These are phyloP conservation scores for Entrophospora sp. DNA, from an alignment of 192 early-diverging fungal genomes.

Conservation along the genomic window DNA sequence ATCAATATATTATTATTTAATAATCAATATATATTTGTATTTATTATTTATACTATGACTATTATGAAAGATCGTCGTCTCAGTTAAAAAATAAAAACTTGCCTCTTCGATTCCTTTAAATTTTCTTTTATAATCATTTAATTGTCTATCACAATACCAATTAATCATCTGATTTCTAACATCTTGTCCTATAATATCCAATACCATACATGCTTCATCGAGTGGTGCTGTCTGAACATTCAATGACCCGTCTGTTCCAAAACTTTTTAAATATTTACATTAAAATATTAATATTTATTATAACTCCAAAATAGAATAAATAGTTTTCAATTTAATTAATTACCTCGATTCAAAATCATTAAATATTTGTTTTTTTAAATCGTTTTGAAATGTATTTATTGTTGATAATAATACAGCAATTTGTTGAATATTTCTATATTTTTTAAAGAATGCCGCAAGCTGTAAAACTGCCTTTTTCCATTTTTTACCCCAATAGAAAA, in stretches of 20 bases:
- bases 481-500: too few species aligned
- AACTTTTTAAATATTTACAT: slow-evolving; percentile 59
- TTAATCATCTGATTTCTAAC: slow-evolving; percentile 56
- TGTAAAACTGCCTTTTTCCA: slow-evolving; percentile 58
- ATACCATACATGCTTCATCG: slow-evolving; percentile 69
- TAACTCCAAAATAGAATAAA: too few species aligned
- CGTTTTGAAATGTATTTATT: slow-evolving; percentile 53
- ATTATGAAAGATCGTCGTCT: too few species aligned
- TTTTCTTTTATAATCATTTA: slow-evolving; percentile 73
- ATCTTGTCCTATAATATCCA: slow-evolving; percentile 59
- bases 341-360: slow-evolving; percentile 67
- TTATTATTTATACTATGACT: too few species aligned
- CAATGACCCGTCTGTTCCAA: slow-evolving; percentile 53
- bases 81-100: too few species aligned
- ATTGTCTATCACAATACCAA: slow-evolving; percentile 75
- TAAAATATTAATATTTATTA: slow-evolving; percentile 28
- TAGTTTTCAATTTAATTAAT: too few species aligned
- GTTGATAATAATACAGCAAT: slow-evolving; percentile 60
- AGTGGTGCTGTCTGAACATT: slow-evolving; percentile 43
- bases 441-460: slow-evolving; percentile 65
- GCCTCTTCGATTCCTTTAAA: slow-evolving; percentile 46
- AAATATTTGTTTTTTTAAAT: slow-evolving; percentile 55
- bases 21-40: too few species aligned
- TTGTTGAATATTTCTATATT: slow-evolving; percentile 64
- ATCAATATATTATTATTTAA: too few species aligned